These are phyloP conservation scores for Salix arbutifolia DNA, from an alignment of 345 rosid species.

Conservation along the genomic window DNA sequence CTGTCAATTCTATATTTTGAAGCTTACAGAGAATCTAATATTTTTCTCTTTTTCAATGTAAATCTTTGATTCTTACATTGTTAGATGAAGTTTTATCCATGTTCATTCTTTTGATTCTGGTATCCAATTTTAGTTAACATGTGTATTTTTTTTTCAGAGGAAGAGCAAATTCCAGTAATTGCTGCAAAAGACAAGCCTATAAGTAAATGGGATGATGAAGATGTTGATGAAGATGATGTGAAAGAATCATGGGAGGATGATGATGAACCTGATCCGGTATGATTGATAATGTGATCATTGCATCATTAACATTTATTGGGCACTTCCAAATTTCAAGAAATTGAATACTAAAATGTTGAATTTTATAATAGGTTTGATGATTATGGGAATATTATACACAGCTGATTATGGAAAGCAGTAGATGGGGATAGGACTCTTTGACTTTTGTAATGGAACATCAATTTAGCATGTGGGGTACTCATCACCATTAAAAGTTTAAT, in stretches of 20 bases:
- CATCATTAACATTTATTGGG: not conserved
- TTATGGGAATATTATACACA: not conserved
- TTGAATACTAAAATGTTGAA: not conserved
- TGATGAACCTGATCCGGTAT: constrained; percentile 74
- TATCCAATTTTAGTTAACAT: not conserved
- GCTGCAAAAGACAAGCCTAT: constrained; percentile 43
- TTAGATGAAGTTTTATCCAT: not conserved
- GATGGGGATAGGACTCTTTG: not conserved
- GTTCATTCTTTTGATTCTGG: not conserved
- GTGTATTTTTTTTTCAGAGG: constrained; percentile 40
- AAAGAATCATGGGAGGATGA: constrained; percentile 99
- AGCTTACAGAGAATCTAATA: not conserved
- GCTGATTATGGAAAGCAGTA: not conserved
- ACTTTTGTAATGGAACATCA: not conserved
- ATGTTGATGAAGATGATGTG: constrained; percentile 74
- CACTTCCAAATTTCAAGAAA: not conserved
- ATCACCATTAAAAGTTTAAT: not conserved
- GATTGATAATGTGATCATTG: constrained; percentile 16
- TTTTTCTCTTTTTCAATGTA: not conserved
- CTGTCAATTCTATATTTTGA: not conserved
- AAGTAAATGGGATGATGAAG: constrained; percentile 91
- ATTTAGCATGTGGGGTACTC: not conserved
- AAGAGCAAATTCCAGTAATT: constrained; percentile 57
- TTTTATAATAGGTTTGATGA: not conserved
- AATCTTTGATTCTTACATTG: not conserved